phyloP scores from a whole-genome alignment of 208 protist species.

The Jaenimonas drosophilae region DNA sequence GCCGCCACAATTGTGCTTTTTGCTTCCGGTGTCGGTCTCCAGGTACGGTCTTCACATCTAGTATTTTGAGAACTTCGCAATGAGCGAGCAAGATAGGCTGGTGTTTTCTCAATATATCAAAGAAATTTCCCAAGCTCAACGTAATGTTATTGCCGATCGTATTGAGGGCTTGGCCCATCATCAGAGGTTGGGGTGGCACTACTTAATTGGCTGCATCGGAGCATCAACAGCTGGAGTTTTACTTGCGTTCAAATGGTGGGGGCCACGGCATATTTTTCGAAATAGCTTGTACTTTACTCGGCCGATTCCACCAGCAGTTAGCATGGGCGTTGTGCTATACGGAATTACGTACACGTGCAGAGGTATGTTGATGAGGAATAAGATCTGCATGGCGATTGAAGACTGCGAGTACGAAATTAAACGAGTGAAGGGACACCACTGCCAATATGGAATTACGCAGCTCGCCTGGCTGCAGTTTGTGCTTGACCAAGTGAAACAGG shows the following conservation, averaged over 20 bases:
- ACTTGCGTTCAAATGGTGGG: conserved; percentile 70
- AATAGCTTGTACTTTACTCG: conserved; percentile 84
- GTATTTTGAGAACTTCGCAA: no score
- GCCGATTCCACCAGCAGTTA: conserved; percentile 76
- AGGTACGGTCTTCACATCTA: no score
- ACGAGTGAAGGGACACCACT: conserved; percentile 83
- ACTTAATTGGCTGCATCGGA: conserved; percentile 68
- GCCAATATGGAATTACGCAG: conserved; percentile 75
- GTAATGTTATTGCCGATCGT: conserved; percentile 56
- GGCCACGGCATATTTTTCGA: conserved; percentile 84
- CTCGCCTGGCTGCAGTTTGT: conserved; percentile 88
- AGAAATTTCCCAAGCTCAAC: conserved; percentile 68
- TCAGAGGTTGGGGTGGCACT: conserved; percentile 60
- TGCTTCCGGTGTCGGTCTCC: no score
- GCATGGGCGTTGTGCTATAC: conserved; percentile 81
- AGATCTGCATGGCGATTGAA: conserved; percentile 84
- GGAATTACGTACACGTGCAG: conserved; percentile 77
- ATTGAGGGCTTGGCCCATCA: conserved; percentile 64
- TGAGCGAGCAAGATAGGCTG: conserved; percentile 20
- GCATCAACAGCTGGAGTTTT: conserved; percentile 55
- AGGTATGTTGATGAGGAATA: conserved; percentile 80
- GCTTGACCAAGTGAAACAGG: conserved; percentile 74
- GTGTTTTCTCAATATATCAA: conserved; percentile 66
- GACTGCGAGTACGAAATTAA: conserved; percentile 91
- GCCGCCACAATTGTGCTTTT: no score